Conservation (phyloP, 257 asterid species). For the Nicotiana sylvestris region DNA sequence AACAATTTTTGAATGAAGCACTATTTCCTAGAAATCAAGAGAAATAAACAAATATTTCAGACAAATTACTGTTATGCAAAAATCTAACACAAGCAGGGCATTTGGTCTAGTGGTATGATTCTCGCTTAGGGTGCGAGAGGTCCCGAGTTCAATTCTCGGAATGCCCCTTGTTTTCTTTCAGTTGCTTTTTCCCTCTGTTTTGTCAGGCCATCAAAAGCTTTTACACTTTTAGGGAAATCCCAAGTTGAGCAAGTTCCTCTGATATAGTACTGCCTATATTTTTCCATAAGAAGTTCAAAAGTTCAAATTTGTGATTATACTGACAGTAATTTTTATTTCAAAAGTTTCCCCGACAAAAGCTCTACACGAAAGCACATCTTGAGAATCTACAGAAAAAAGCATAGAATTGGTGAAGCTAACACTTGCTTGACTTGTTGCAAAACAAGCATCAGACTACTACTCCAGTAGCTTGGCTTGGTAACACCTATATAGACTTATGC, state of each 20-base stretch:
- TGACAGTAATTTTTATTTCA: not conserved
- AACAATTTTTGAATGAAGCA: not conserved
- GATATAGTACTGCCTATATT: not conserved
- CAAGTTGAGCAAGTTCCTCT: not conserved
- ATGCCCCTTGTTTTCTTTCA: conserved; percentile 33
- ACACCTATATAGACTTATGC: not conserved
- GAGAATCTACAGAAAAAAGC: not conserved
- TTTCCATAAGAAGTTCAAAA: not conserved
- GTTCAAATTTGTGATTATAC: not conserved
- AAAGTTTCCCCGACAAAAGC: not conserved
- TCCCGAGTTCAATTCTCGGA: conserved; percentile 93
- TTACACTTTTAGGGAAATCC: no score
- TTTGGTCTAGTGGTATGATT: conserved; percentile 87
- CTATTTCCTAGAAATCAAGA: not conserved
- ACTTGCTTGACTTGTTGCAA: not conserved
- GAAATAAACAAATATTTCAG: no score
- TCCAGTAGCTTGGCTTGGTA: not conserved
- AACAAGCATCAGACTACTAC: not conserved
- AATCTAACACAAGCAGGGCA: conserved; percentile 24
- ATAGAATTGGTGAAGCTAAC: not conserved
- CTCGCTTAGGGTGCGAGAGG: conserved; percentile 96
- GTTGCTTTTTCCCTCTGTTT: no score
- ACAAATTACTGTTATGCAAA: no score
- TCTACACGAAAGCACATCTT: not conserved
- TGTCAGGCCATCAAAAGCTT: not conserved